Evolutionary conservation across 208 protist species (phyloP).

Genomic region (Acanthamoeba sp.): DNA sequence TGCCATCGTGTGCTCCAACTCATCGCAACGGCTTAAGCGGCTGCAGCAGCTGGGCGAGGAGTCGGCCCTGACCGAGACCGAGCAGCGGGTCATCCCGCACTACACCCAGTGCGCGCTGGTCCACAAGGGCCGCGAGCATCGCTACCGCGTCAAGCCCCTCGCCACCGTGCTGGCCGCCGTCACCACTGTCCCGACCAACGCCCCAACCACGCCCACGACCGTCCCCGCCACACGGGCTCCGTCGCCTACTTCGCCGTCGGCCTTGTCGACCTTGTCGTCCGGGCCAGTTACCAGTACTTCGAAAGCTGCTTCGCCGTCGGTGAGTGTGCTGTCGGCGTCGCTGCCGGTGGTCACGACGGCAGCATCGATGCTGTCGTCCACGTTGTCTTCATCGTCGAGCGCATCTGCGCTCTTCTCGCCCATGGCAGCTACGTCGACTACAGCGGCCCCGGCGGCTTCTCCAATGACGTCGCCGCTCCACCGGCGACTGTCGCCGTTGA

Average conservation of each 20-base stretch:
- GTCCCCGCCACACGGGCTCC: not conserved
- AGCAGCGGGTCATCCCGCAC: conserved; percentile 50
- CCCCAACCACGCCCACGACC: not conserved
- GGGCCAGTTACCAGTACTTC: too few relatives aligned
- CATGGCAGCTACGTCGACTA: not conserved
- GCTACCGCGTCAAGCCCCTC: conserved; percentile 41
- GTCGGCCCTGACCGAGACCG: conserved; percentile 3
- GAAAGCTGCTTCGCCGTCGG: not conserved
- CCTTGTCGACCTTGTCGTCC: too few relatives aligned
- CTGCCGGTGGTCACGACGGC: not conserved
- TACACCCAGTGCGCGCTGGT: conserved; percentile 43
- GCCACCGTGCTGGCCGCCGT: not conserved
- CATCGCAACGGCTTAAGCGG: conserved; percentile 33
- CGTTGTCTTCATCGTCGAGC: not conserved
- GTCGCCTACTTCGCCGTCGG: not conserved
- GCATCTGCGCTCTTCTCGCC: not conserved
- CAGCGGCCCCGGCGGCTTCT: too few relatives aligned
- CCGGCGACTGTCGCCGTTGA: too few relatives aligned
- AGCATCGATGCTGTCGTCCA: not conserved
- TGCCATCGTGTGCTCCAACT: conserved; percentile 42
- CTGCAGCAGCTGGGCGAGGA: conserved; percentile 54
- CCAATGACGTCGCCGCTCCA: not conserved
- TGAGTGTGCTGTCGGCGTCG: not conserved
- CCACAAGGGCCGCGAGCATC: conserved; percentile 44
- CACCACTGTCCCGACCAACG: too few relatives aligned